Evolutionary conservation across 1,284 basidiomycete genomes (phyloP).

Genomic region (Inonotus hispidus): DNA sequence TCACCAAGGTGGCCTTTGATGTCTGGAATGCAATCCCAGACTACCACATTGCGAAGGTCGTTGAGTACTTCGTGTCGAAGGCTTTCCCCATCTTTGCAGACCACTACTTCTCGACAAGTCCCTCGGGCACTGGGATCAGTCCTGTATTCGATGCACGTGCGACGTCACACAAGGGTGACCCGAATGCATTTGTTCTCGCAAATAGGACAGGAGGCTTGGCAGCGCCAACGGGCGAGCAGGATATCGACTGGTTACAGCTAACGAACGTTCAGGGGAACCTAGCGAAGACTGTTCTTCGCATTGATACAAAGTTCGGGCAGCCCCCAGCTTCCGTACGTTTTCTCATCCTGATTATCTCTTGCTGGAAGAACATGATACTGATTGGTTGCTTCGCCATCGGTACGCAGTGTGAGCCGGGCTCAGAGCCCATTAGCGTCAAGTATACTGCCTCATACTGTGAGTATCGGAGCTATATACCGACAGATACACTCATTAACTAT

Average conservation of each 20-base stretch:
- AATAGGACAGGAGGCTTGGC: conserved; percentile 37
- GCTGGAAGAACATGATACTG: not conserved
- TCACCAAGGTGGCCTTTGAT: conserved; percentile 38
- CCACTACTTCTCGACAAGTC: conserved; percentile 51
- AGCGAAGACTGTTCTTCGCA: conserved; percentile 48
- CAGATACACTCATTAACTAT: too few relatives aligned
- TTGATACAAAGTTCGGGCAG: conserved; percentile 57
- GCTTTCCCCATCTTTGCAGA: conserved; percentile 37
- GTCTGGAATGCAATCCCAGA: conserved; percentile 31
- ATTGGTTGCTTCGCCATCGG: not conserved
- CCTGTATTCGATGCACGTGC: conserved; percentile 59
- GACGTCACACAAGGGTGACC: conserved; percentile 33
- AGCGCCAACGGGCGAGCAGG: conserved; percentile 39
- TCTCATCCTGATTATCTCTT: not conserved
- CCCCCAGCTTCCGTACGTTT: conserved; percentile 45
- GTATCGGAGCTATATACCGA: conserved; percentile 16
- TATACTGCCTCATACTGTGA: conserved; percentile 49
- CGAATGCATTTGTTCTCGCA: conserved; percentile 44
- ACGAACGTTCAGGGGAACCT: conserved; percentile 41
- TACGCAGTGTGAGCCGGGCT: conserved; percentile 37
- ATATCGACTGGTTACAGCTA: conserved; percentile 57
- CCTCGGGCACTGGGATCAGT: conserved; percentile 39
- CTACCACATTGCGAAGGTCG: conserved; percentile 32
- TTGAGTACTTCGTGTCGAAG: conserved; percentile 27
- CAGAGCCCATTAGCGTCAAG: conserved; percentile 37